These are phyloP conservation scores for Athelia sp. DNA, from an alignment of 1,284 basidiomycete genomes.

Conservation along the genomic window DNA sequence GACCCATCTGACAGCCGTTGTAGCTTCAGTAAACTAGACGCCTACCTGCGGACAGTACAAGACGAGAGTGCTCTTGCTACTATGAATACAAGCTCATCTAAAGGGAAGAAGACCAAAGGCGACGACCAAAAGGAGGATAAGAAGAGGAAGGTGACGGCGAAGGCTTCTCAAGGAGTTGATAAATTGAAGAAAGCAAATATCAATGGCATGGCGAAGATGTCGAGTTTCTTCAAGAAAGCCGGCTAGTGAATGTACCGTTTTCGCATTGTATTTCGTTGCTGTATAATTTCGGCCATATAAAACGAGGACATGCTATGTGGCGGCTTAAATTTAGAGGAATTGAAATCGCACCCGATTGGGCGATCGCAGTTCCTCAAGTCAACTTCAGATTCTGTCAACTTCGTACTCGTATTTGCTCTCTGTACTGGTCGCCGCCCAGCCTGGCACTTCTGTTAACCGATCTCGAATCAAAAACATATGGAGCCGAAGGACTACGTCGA, in stretches of 20 bases:
- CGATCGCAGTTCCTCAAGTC: too few relatives aligned
- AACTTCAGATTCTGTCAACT: too few relatives aligned
- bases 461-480: not conserved
- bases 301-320: too few relatives aligned
- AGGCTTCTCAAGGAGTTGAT: constrained; percentile 66
- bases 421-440: too few relatives aligned
- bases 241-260: not conserved
- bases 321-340: too few relatives aligned
- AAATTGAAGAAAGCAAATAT: constrained; percentile 75
- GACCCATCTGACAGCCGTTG: constrained; percentile 1
- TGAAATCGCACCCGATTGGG: too few relatives aligned
- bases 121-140: constrained; percentile 25
- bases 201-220: constrained; percentile 74
- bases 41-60: constrained; percentile 41
- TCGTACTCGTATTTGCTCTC: too few relatives aligned
- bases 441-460: too few relatives aligned
- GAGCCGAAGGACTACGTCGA: constrained; percentile 33
- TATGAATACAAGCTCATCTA: constrained; percentile 22
- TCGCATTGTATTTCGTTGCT: too few relatives aligned
- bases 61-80: constrained; percentile 32
- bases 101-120: constrained; percentile 14
- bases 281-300: too few relatives aligned
- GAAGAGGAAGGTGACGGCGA: constrained; percentile 56
- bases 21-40: constrained; percentile 58
- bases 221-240: constrained; percentile 67